Percentiles rank a stretch among this genome's conserved stretches.
These are phyloP conservation scores for Monosporascus sp. DNA, from an alignment of 2,329 filamentous ascomycete genomes.

Conservation along the genomic window DNA sequence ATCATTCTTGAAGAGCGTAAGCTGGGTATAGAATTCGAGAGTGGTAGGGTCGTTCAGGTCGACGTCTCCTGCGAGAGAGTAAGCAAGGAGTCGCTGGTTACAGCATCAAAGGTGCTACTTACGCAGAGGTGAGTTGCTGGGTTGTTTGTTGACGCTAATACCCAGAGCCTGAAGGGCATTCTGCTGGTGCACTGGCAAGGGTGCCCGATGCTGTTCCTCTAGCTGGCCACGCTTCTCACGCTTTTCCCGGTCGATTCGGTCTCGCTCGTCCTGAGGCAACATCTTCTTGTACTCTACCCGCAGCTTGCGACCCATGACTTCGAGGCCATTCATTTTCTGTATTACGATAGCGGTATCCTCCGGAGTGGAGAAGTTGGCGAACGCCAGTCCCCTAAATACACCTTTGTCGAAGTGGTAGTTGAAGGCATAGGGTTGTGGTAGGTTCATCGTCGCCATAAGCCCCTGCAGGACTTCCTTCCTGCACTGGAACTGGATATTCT, in stretches of 20 bases:
- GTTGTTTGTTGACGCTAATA: slow-evolving; percentile 61
- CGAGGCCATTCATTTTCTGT: slow-evolving; percentile 89
- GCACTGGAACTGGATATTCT: slow-evolving; percentile 98
- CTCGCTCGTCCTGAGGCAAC: slow-evolving; percentile 88
- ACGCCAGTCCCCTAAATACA: slow-evolving; percentile 90
- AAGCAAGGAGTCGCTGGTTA: slow-evolving; percentile 5
- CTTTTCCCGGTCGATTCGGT: slow-evolving; percentile 96
- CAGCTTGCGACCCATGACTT: slow-evolving; percentile 89
- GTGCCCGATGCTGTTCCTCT: slow-evolving; percentile 86
- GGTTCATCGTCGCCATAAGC: slow-evolving; percentile 89
- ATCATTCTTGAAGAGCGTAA: slow-evolving; percentile 84
- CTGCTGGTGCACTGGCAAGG: slow-evolving; percentile 70
- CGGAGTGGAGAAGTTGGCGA: slow-evolving; percentile 95
- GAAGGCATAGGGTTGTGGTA: slow-evolving; percentile 95
- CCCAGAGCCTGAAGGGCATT: slow-evolving; percentile 77
- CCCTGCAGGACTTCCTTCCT: slow-evolving; percentile 92
- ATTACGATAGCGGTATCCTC: slow-evolving; percentile 93
- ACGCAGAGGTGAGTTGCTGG: slow-evolving; percentile 43
- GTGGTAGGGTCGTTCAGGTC: slow-evolving; percentile 90
- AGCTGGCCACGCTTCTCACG: slow-evolving; percentile 91
- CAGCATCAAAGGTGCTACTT: slow-evolving; percentile 19
- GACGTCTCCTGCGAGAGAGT: slow-evolving; percentile 50
- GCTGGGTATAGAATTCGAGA: slow-evolving; percentile 82
- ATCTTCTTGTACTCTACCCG: slow-evolving; percentile 99
- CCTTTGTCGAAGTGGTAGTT: slow-evolving; percentile 99